phyloP scores from a whole-genome alignment of 305 asterid genomes.

The Solanum chacoense region DNA sequence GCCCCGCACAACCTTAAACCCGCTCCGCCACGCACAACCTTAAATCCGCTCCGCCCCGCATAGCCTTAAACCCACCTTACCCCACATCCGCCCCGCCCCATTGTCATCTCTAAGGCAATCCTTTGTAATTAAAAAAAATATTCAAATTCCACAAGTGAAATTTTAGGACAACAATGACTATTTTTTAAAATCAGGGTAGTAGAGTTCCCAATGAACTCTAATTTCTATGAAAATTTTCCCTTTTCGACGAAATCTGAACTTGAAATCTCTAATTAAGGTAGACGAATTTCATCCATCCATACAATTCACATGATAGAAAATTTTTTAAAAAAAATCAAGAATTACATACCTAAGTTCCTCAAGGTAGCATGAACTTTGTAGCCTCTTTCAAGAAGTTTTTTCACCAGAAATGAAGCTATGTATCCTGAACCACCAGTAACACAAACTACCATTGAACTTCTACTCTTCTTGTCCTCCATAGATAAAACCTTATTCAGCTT shows the following conservation, averaged over 20 bases:
- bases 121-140: not conserved
- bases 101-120: not conserved
- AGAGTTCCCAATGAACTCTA: not conserved
- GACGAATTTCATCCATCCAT: not conserved
- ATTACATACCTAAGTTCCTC: constrained; percentile 11
- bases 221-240: too few relatives aligned
- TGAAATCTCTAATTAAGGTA: not conserved
- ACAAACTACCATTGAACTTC: constrained; percentile 4
- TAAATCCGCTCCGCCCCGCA: too few relatives aligned
- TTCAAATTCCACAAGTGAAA: not conserved
- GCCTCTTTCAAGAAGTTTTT: constrained; percentile 9
- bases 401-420: constrained; percentile 17
- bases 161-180: not conserved
- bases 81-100: not conserved
- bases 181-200: too few relatives aligned
- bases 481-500: not conserved
- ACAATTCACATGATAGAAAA: not conserved
- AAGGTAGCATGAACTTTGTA: constrained; percentile 16
- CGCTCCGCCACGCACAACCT: fast-evolving
- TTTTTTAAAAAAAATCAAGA: not conserved
- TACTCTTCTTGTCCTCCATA: constrained; percentile 1
- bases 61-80: too few relatives aligned
- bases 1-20: too few relatives aligned
- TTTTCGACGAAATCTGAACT: not conserved
- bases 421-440: constrained; percentile 20